phyloP scores from a whole-genome alignment of 805 yeast genomes.

The Barnettozyma sp. region DNA sequence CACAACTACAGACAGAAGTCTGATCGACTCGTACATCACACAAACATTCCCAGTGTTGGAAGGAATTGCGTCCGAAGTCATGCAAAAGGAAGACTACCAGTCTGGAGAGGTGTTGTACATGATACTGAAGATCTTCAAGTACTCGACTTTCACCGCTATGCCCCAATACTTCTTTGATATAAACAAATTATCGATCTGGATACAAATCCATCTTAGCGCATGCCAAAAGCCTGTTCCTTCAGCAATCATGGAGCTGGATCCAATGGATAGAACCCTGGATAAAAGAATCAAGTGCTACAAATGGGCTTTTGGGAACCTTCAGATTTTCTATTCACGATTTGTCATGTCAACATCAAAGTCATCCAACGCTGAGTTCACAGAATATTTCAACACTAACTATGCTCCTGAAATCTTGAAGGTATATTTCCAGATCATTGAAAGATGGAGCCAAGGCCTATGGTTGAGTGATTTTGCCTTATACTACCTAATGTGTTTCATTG shows the following conservation, averaged over 20 bases:
- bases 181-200: slow-evolving; percentile 47
- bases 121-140: slow-evolving; percentile 61
- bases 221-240: slow-evolving; percentile 49
- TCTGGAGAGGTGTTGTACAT: slow-evolving; percentile 47
- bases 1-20: slow-evolving; percentile 42
- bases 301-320: slow-evolving; percentile 81
- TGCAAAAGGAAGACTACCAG: slow-evolving; percentile 26
- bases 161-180: slow-evolving; percentile 42
- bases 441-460: slow-evolving; percentile 47
- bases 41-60: slow-evolving; percentile 53
- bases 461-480: slow-evolving; percentile 55
- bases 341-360: slow-evolving; percentile 29
- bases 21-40: slow-evolving; percentile 40
- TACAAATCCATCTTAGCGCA: slow-evolving; percentile 55
- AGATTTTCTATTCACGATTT: slow-evolving; percentile 62
- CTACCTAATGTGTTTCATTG: slow-evolving; percentile 59
- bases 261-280: slow-evolving; percentile 39
- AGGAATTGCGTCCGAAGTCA: slow-evolving; percentile 38
- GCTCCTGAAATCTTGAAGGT: slow-evolving; percentile 66
- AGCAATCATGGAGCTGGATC: slow-evolving; percentile 41
- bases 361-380: slow-evolving; percentile 43
- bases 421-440: slow-evolving; percentile 42
- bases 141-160: slow-evolving; percentile 49
- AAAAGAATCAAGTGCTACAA: slow-evolving; percentile 68
- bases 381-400: slow-evolving; percentile 45